Evolutionary conservation across 2,329 filamentous ascomycete species (phyloP), one percentile per base, ranked within the genome.

Genomic region (Claviceps sp.): DNA sequence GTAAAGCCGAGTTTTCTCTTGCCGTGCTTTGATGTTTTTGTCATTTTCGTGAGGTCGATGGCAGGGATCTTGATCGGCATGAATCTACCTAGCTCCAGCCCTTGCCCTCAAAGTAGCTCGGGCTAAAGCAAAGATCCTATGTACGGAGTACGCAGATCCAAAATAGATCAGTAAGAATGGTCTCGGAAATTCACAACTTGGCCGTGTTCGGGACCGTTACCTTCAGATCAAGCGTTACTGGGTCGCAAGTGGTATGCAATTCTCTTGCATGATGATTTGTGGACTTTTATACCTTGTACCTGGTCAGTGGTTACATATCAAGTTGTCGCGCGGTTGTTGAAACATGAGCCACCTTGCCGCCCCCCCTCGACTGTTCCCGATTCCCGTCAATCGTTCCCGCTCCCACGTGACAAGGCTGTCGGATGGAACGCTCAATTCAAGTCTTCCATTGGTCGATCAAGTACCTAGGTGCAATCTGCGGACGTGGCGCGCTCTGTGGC

Each of bases 401-500:
- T 11, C 30, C 34, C 53, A 54, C 53, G 53, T 54, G 53, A 54
- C 43, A 41, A 52, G 53, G 53, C 50, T 54, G 42, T 34, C 18
- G 26, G 5, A 8, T 22, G 11, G 11, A 6, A n/a, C 37, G 11
- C 13, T 26, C 44, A 52, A 52, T 54, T 52, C 47, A 37, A 38
- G 5, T 13, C 38, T 18, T 5, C 38, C 16, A 52, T 54, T 52
- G 53, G 50, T 41, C 41, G 36, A n/a, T 4, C 14, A 4, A 13
- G 9, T 8, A 7, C 5, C 30, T 34, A 34, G 30, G 30, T 34
- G 30, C 30, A 11, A 34, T 34, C 13, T 37, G 36, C 24, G 22
- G 43, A 18, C 26, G 52, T 50, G 48, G 52, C 48, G 38, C 40
- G 16, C 14, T 34, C 16, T 43, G 44, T 49, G 53, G 53, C 51